A percentile compares a stretch with the other conserved stretches of the same genome.
Evolutionary conservation across 352 stramenopile species (phyloP).

Genomic region (Elongisporangium anandrum): DNA sequence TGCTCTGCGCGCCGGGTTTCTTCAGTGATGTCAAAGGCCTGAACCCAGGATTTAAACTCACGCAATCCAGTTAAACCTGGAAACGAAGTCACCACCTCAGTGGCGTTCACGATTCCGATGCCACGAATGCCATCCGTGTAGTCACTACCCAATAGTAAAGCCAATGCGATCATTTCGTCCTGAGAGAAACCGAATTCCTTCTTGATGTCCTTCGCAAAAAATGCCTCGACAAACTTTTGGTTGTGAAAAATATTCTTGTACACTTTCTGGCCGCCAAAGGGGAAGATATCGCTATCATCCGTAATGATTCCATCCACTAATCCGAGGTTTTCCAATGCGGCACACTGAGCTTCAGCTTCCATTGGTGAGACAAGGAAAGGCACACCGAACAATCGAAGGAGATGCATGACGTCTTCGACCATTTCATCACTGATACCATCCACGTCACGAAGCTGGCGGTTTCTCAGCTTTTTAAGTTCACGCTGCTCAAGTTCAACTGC

Average conservation of each 20-base stretch:
- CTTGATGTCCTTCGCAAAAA: slow-evolving; percentile 91
- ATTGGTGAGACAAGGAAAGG: slow-evolving; percentile 99
- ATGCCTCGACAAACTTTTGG: slow-evolving; percentile 98
- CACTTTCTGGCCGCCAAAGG: slow-evolving; percentile 93
- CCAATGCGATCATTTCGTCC: slow-evolving; percentile 88
- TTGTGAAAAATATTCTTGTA: slow-evolving; percentile 99
- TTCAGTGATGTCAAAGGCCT: slow-evolving; percentile 53
- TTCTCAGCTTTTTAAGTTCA: slow-evolving; percentile 76
- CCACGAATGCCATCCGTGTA: slow-evolving; percentile 89
- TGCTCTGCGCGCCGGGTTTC: slow-evolving; percentile 46
- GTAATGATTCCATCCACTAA: slow-evolving; percentile 98
- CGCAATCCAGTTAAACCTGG: slow-evolving; percentile 82
- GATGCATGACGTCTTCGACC: slow-evolving; percentile 94
- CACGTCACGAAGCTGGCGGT: slow-evolving; percentile 84
- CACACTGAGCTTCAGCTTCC: slow-evolving; percentile 99
- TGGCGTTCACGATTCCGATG: slow-evolving; percentile 83
- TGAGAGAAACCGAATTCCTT: slow-evolving; percentile 90
- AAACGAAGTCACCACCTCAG: slow-evolving; percentile 78
- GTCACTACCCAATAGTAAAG: slow-evolving; percentile 95
- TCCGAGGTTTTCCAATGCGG: slow-evolving; percentile 92
- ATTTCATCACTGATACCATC: slow-evolving; percentile 97
- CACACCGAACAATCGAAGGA: slow-evolving; percentile 97
- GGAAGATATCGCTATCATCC: slow-evolving; percentile 94
- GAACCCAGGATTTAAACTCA: slow-evolving; percentile 75
- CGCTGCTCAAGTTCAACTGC: slow-evolving; percentile 51